Evolutionary conservation across 2,329 filamentous ascomycete genomes (phyloP), one percentile per base, ranked within the genome.

Genomic region (Chaetomium sp.): DNA sequence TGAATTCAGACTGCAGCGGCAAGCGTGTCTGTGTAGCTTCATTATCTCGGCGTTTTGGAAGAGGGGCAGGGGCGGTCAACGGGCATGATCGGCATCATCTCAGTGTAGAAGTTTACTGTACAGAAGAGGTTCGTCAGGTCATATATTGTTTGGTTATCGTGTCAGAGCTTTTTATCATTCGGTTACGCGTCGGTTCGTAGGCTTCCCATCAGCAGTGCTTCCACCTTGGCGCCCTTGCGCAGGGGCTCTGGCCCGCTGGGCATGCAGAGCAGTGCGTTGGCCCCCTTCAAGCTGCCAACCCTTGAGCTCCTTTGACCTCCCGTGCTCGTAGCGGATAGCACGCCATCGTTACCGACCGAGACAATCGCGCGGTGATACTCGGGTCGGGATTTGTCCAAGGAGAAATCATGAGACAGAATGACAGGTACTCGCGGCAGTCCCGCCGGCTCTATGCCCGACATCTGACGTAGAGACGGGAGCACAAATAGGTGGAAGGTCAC

Each of bases 401-500:
- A 78, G 59, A 98, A 87, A 54, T 92, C 86, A 64, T 95, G 88
- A 0, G 87, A 86, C 29, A 97, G 74, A 1, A 81, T 79, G 0
- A 95, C 93, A 1, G 86, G 85, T 0, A 96, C 86, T 57, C 81
- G 86, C 0, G 93, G 88, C 19, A 97, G 79, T 0, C 93, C 92
- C 0, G 81, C 80, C 0, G 87, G 87, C 49, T 77, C 78, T 25
- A 93, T 80, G 0, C 93, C 95, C 12, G 87, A 84, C 70, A 90
- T 82, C 70, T 90, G 87, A 73, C 96, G 92, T 65, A 99, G 79
- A 0, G 91, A 88, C 0, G 95, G 95, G 12, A 99, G 82, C 9
- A 98, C 93, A 76, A 99, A 98, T 1, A 99, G 85, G 73, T 98
- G 91, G 72, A 96, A 92, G 0, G 94, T 96, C 10, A 98, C 95